Evolutionary conservation across 1,284 basidiomycete species (phyloP), one percentile per base, ranked within the genome.

Genomic region (Ganoderma sp.): DNA sequence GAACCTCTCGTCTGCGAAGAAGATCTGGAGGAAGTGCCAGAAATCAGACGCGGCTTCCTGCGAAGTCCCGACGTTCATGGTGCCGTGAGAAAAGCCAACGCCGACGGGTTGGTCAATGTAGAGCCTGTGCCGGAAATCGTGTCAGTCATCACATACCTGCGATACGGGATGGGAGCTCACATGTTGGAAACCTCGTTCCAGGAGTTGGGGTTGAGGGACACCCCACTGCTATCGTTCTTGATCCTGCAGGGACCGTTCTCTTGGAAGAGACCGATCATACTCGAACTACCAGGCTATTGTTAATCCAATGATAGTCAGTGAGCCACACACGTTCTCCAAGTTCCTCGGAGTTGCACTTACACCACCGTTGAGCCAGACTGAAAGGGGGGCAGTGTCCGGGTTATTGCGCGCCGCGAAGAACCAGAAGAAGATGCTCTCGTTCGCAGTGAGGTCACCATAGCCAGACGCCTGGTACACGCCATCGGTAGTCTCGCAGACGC

Each of bases 1-100:
- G 75, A 90, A 90, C 64, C 85, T 82, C 39, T 84, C 77, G 74
- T 90, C 84, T 15, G 82, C 77, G 65, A 92, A 82, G 79, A 90
- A 90, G n/a, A 90, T 86, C 78, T 92, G 90, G 64, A 93, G 78
- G 76, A 91, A 89, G 34, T 79, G 82, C 86, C 88, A 92, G 12
- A 88, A 79, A 69, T 88, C 88, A 12, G 80, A 75, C 0, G 88
- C 88, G 4, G 88, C 88, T 66, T 84, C 74, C 66, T 84, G 80
- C 9, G 87, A 86, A 14, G 85, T 87, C 8, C 82, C 81, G 22
- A 88, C 86, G 7, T 78, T 81, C 39, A 81, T 75, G 12, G 79
- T 79, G 12, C 88, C 87, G 72, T 88, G 83, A 0, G 88, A 89
- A 79, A 88, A 90, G 19, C 88, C 88, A 34, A 85, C 85, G n/a